Base-by-base conservation (phyloP, 202 grass and related monocot species). In the Schoenoplectus tabernaemontani region DNA sequence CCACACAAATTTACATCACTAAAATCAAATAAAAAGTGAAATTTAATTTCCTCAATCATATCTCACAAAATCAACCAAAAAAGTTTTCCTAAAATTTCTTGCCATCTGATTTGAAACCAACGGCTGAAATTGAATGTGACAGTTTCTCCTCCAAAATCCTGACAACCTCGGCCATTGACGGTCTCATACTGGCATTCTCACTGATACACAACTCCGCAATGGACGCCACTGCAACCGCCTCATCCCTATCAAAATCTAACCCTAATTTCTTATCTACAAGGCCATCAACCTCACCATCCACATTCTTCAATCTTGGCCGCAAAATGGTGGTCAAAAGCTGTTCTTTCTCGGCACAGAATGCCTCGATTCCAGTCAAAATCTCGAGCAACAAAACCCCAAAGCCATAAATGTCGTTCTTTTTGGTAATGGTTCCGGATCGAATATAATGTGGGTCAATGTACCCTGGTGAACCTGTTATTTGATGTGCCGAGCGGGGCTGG, bases 381-480 rank as follows among this genome's bases (percentile, higher is more conserved):
- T 93, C 87, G 1, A 93, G 79, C 65, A 98, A 86, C 43, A 97
- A 82, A 16, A 94, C 95, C 34, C 91, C 95, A 39, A 94, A 89
- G 82, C 91, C 94, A 77, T 97, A 97, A 28, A 97, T 84, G 59
- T 97, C 95, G 81, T 80, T 94, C 78, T 98, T 95, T 46, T 85
- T 92, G 38, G 88, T 95, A 36, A 98, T 16, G 0, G 90, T 78
- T 37, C 92, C 89, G 42, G 91, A 89, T 15, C 91, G 75, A 84
- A 99, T 80, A 84, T 96, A 99, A 85, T 99, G 96, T 32, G 92
- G 92, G 79, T 99, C 96, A 3, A 99, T 82, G 85, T 99, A 99
- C 1, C 96, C 96, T 0, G 87, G 92, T 6, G 90, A 96, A 1
- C 96, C 92, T 3, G 92, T 84, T 87, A 99, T 89, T 36, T 90